Evolutionary conservation across 345 rosid genomes (phyloP).

Genomic region (Eucalyptus sp.): DNA sequence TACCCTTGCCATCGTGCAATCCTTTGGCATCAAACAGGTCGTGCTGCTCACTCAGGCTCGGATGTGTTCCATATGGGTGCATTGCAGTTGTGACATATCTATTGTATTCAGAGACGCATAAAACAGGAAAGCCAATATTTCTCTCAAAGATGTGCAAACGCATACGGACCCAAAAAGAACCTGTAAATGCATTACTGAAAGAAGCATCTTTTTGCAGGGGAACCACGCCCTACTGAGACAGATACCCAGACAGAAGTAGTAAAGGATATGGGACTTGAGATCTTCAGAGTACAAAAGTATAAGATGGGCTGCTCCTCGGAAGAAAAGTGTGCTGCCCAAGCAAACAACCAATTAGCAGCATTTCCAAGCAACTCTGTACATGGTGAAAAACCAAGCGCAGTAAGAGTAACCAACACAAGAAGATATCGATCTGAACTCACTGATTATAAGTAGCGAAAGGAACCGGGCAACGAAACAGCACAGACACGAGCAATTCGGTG

Average conservation of each 20-base stretch:
- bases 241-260: too few relatives aligned
- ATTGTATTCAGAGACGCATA: neutral
- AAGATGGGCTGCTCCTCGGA: constrained; percentile 27
- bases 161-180: neutral
- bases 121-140: too few relatives aligned
- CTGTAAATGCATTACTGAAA: neutral
- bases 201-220: neutral
- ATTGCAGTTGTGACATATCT: neutral
- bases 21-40: neutral
- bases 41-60: neutral
- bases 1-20: neutral
- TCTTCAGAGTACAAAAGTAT: too few relatives aligned
- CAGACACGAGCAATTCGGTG: neutral
- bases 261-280: too few relatives aligned
- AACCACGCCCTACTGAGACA: neutral
- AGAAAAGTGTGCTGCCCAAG: constrained; percentile 53
- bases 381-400: neutral
- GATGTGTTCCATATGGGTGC: neutral
- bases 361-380: neutral
- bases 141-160: neutral
- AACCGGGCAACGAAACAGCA: accelerated
- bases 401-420: neutral
- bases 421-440: neutral
- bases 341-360: neutral
- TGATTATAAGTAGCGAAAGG: too few relatives aligned